These are phyloP conservation scores for Irpex lacteus DNA, from an alignment of 1,284 basidiomycete genomes.

Conservation along the genomic window DNA sequence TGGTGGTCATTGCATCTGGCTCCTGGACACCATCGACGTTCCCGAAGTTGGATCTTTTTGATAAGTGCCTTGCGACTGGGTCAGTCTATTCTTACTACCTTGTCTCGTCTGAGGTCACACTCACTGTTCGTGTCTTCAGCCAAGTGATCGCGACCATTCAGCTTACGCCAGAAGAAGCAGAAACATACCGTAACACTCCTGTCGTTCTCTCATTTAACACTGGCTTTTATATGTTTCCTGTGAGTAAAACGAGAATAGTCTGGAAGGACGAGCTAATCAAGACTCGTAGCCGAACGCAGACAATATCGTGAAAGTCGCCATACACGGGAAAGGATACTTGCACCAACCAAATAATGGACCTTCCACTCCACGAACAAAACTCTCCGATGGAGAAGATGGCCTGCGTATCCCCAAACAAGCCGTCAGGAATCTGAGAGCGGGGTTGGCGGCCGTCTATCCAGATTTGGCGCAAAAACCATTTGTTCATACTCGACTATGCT, in stretches of 20 bases:
- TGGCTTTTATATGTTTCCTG: conserved; percentile 78
- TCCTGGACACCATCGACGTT: conserved; percentile 85
- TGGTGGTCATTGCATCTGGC: conserved; percentile 69
- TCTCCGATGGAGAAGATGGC: conserved; percentile 53
- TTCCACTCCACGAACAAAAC: conserved; percentile 66
- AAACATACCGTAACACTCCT: conserved; percentile 59
- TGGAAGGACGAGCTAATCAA: background rate
- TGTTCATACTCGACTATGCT: conserved; percentile 74
- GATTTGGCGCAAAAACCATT: conserved; percentile 69
- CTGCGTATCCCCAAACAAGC: conserved; percentile 60
- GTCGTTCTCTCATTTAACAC: conserved; percentile 70
- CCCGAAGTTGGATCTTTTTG: conserved; percentile 49
- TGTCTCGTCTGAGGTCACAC: background rate
- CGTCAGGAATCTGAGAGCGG: conserved; percentile 46
- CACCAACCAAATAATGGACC: conserved; percentile 38
- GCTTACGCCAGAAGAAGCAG: conserved; percentile 67
- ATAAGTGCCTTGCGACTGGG: conserved; percentile 67
- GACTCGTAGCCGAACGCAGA: conserved; percentile 62
- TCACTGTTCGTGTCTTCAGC: conserved; percentile 36
- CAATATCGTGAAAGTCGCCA: conserved; percentile 71
- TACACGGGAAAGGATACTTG: conserved; percentile 68
- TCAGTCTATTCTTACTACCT: conserved; percentile 28
- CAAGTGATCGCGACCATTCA: conserved; percentile 79
- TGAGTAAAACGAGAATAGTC: conserved; percentile 32
- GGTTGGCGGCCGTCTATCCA: conserved; percentile 65